Conservation (phyloP, 139 green algal species). For the Edaphochlamys debaryana region DNA sequence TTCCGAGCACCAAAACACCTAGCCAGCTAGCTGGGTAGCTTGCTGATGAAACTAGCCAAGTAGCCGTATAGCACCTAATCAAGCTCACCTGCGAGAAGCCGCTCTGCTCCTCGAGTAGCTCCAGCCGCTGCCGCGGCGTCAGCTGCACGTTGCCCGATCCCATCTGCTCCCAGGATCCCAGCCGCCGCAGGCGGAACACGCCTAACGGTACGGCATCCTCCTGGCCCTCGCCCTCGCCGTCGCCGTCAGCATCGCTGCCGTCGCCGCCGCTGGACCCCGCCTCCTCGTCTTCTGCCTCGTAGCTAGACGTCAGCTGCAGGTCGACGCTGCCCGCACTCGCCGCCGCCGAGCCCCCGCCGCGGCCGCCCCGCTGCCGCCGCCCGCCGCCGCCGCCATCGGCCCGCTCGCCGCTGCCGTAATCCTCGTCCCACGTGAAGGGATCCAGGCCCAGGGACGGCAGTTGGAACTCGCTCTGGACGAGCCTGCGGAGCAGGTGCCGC, state of each 20-base stretch:
- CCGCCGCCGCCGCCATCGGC: background rate
- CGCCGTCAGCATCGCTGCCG: background rate
- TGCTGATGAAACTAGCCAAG: no score
- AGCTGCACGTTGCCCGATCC: no score
- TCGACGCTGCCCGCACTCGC: no score
- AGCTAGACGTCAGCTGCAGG: no score
- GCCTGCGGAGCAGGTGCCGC: conserved; percentile 14
- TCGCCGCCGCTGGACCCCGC: background rate
- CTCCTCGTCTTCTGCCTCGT: background rate
- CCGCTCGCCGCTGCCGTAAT: background rate
- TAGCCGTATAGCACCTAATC: background rate
- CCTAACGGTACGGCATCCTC: background rate
- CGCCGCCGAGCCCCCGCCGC: background rate
- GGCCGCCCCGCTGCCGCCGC: background rate
- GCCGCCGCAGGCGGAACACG: background rate
- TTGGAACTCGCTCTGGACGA: conserved; percentile 21
- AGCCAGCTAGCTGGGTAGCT: no score
- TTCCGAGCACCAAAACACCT: no score
- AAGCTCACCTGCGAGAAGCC: conserved; percentile 17
- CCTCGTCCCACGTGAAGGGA: conserved; percentile 2
- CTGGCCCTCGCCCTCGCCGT: background rate
- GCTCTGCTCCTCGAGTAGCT: conserved; percentile 17
- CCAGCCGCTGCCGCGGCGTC: conserved; percentile 7
- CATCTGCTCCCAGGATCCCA: background rate
- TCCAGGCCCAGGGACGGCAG: conserved; percentile 1